Base-by-base conservation (phyloP, 2,329 filamentous ascomycete genomes). In the Alternaria solani region DNA sequence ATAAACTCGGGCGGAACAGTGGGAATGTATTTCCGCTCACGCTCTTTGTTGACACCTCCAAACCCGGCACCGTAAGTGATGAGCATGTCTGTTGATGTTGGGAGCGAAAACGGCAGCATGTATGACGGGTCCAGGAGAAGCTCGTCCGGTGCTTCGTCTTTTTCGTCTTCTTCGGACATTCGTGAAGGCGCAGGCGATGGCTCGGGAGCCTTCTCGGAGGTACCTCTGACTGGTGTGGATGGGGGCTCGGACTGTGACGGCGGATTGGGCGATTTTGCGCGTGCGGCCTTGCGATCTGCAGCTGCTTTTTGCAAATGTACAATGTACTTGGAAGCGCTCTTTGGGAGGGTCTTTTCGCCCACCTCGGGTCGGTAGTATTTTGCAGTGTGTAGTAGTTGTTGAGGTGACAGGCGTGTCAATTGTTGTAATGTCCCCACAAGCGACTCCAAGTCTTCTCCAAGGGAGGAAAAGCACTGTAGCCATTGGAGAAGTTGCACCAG, bases 41-140 rank as follows among this genome's bases (percentile, higher is more conserved):
- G 86, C 79, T 98, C 95, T 63, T 91, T 87, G 80, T 99, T 97
- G 47, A 95, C 83, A 0, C 95, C 95, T 5, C 95, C 95, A 73
- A 98, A 95, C 0, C 95, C 95, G 12, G 95, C 94, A 0, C 95
- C 95, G 73, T 96, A 99, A 67, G 90, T 94, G 48, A 99, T 88
- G 48, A 98, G 85, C 95, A 99, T 99, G 78, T 99, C 95, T 26
- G 94, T 98, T 58, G 93, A 95, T 1, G 94, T 97, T 1, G 95
- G 95, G 28, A 99, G 83, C n/a, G 91, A 91, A 76, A 99, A 99
- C 0, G 95, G 95, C 26, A 99, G 85, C 86, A 97, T 96, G 61
- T 97, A 83, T 2, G 94, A 91, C 3, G 94, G 93, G 73, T 98
- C 94, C 54, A 98, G 81, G 43, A 97, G 87, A 36, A 97, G 84